phyloP scores from a whole-genome alignment of 768 basidiomycete genomes.

The Hemileccinum rubropunctum region DNA sequence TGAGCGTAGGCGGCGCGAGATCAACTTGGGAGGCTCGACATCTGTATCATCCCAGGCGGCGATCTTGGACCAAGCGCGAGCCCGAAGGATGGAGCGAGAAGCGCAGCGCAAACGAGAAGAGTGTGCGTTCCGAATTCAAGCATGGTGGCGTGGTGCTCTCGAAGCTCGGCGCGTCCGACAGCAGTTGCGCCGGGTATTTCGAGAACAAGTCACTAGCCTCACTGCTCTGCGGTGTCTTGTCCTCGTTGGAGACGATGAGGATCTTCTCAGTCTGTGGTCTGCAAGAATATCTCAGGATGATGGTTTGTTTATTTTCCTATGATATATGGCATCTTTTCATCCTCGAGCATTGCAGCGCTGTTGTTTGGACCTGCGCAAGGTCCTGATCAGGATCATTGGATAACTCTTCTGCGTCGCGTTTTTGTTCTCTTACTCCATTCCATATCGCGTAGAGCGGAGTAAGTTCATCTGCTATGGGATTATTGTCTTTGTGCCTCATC shows the following conservation, averaged over 20 bases:
- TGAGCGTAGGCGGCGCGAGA: constrained; percentile 54
- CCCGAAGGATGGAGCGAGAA: constrained; percentile 55
- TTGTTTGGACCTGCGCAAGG: constrained; percentile 41
- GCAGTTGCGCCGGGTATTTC: constrained; percentile 49
- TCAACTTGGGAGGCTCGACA: constrained; percentile 72
- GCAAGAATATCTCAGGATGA: constrained; percentile 18
- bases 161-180: constrained; percentile 41
- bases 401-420: constrained; percentile 54
- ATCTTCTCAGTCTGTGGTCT: constrained; percentile 35
- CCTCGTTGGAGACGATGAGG: constrained; percentile 47
- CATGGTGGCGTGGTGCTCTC: constrained; percentile 60
- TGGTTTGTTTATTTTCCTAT: constrained; percentile 9
- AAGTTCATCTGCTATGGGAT: constrained; percentile 22
- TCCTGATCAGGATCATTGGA: constrained; percentile 49
- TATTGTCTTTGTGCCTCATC: neutral
- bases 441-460: constrained; percentile 50
- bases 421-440: constrained; percentile 51
- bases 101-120: constrained; percentile 56
- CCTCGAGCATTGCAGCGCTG: constrained; percentile 28
- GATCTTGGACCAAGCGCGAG: constrained; percentile 63
- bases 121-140: constrained; percentile 59
- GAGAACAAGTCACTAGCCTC: constrained; percentile 49
- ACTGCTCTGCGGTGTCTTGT: constrained; percentile 64
- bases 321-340: neutral
- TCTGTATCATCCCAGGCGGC: constrained; percentile 49